A percentile compares a stretch with the other conserved stretches of the same genome.
These are phyloP conservation scores for Suillus hirtellus DNA, from an alignment of 768 basidiomycete genomes.

Conservation along the genomic window DNA sequence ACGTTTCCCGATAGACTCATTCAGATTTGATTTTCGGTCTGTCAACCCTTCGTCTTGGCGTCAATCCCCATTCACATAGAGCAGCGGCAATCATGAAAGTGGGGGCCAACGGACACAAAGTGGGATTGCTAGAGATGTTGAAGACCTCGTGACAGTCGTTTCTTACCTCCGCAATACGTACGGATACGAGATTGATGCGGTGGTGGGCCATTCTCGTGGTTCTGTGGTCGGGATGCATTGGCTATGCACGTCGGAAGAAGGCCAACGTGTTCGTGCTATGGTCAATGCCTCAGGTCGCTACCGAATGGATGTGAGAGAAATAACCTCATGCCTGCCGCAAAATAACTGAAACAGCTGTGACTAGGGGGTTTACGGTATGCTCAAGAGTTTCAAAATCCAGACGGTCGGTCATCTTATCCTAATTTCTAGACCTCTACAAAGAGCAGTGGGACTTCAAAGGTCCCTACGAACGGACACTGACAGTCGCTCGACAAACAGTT, in stretches of 20 bases:
- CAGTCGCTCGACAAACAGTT: conserved; percentile 64
- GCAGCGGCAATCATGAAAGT: conserved; percentile 78
- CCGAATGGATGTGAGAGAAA: conserved; percentile 66
- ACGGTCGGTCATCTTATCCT: conserved; percentile 8
- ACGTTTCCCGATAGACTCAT: conserved; percentile 72
- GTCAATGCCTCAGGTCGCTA: conserved; percentile 80
- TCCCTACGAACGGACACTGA: conserved; percentile 59
- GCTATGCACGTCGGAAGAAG: conserved; percentile 64
- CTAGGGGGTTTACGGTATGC: conserved; percentile 32
- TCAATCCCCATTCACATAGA: conserved; percentile 10
- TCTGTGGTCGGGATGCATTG: conserved; percentile 67
- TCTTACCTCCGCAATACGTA: conserved; percentile 55
- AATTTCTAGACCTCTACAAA: conserved; percentile 40
- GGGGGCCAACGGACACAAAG: conserved; percentile 65
- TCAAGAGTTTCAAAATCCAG: neutral
- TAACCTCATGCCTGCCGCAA: neutral
- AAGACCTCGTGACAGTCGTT: conserved; percentile 67
- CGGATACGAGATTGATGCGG: conserved; percentile 67
- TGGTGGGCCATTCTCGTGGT: conserved; percentile 81
- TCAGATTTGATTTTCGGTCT: conserved; percentile 86
- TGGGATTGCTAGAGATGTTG: conserved; percentile 57
- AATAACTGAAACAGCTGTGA: conserved; percentile 10
- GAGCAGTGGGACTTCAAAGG: conserved; percentile 56
- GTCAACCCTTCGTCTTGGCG: conserved; percentile 21
- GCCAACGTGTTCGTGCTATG: conserved; percentile 54